Conservation (phyloP, 768 basidiomycete genomes). For the Sporobolomyces pararoseus region DNA sequence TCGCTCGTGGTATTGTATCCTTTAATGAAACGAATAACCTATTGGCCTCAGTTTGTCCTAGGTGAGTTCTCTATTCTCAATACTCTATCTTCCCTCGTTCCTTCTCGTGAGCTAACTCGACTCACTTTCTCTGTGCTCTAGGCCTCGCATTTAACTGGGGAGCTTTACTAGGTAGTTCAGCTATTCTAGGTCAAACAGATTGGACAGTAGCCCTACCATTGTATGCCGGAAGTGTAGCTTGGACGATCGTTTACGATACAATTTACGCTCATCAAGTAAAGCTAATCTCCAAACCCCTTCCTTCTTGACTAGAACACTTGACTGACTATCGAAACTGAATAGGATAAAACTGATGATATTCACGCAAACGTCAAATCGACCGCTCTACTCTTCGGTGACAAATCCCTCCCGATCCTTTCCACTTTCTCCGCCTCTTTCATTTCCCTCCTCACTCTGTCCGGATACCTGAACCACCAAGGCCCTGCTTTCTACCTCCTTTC, state of each 20-base stretch:
- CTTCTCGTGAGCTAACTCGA: background rate
- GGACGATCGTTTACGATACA: slow-evolving; percentile 95
- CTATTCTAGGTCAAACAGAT: slow-evolving; percentile 72
- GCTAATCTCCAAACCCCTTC: background rate
- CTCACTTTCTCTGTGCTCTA: slow-evolving; percentile 45
- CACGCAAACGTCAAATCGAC: slow-evolving; percentile 86
- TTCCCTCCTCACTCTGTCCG: slow-evolving; percentile 71
- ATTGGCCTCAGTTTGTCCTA: slow-evolving; percentile 95
- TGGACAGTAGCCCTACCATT: slow-evolving; percentile 81
- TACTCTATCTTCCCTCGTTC: background rate
- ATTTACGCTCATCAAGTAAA: slow-evolving; percentile 95
- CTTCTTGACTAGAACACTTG: background rate
- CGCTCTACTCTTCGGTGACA: slow-evolving; percentile 78
- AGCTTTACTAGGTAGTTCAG: slow-evolving; percentile 90
- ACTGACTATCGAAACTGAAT: slow-evolving; percentile 1
- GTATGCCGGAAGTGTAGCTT: slow-evolving; percentile 81
- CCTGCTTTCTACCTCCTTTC: slow-evolving; percentile 72
- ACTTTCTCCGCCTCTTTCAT: slow-evolving; percentile 70
- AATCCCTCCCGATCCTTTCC: slow-evolving; percentile 69
- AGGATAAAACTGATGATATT: slow-evolving; percentile 92
- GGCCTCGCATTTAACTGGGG: slow-evolving; percentile 98
- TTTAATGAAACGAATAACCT: slow-evolving; percentile 91
- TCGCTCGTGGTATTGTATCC: slow-evolving; percentile 85
- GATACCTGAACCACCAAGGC: slow-evolving; percentile 72
- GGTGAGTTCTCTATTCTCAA: slow-evolving; percentile 64